Evolutionary conservation across 805 yeast species (phyloP), one percentile per base, ranked within the genome.

Genomic region (Cyberlindnera samutprakarnensis): DNA sequence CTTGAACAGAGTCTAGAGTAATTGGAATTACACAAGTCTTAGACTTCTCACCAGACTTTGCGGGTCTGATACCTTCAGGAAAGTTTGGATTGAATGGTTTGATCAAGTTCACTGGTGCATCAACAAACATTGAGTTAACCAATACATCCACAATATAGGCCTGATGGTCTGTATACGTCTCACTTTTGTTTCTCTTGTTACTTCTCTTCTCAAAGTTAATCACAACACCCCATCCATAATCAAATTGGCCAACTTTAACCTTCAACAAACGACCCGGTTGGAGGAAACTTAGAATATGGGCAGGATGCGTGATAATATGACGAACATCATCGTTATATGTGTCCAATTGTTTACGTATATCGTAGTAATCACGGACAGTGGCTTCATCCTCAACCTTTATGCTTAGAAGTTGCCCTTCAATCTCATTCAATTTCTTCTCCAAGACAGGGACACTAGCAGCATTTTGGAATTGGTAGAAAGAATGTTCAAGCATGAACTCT

Each of bases 211-310:
- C 66, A 46, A 78, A 83, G 28, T 76, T 74, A 9, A 83, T 75
- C 10, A 88, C 92, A 52, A 84, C 81, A 36, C 90, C 96, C 98
- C 98, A 92, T n/a, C 96, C 96, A 54, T 87, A 94, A 39, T 86
- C 82, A 28, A 70, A 57, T 6, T 61, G 63, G 14, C 56, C 59
- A 30, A 88, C 66, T 33, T 67, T 68, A 10, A 88, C 73, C 45
- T 77, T 75, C 21, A 88, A 59, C 36, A 92, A 69, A 57, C 98
- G 73, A 19, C 99, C 99, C 12, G 84, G 77, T 55, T 87, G 94
- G 47, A 92, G 62, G 54, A 83, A 94, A 18, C 83, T 82, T 34
- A 90, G 64, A 14, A 79, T 69, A 55, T 90, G 77, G 5, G 90
- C 80, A 1, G 99, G 99, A 56, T 92, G 97, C 0, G 95, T 79